phyloP scores from a whole-genome alignment of 352 stramenopile species.

The Pythium aristosporum region DNA sequence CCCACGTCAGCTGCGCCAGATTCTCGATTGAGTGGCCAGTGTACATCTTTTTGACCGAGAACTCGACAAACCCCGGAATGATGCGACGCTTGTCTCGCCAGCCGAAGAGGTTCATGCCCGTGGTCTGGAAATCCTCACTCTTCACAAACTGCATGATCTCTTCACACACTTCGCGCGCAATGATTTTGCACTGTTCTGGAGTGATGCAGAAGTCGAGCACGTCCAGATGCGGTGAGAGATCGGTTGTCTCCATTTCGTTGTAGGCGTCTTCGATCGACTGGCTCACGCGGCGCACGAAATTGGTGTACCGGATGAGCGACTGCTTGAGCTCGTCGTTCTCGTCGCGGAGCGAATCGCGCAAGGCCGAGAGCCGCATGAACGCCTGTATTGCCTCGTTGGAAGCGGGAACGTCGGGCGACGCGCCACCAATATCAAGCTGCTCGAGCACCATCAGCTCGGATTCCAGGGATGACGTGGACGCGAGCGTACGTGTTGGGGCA shows the following conservation, averaged over 20 bases:
- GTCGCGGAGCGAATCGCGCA: conserved; percentile 47
- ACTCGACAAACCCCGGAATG: conserved; percentile 42
- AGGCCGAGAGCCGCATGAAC: conserved; percentile 50
- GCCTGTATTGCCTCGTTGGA: conserved; percentile 27
- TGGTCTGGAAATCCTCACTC: conserved; percentile 42
- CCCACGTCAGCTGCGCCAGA: conserved; percentile 39
- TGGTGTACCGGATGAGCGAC: conserved; percentile 34
- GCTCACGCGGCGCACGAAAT: conserved; percentile 41
- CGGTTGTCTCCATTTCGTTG: conserved; percentile 15
- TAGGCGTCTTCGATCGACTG: conserved; percentile 37
- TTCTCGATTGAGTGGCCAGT: conserved; percentile 24
- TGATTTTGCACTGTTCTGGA: conserved; percentile 38
- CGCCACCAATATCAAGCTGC: conserved; percentile 12
- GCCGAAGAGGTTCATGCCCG: conserved; percentile 46
- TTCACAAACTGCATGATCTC: conserved; percentile 46
- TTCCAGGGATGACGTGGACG: conserved; percentile 11
- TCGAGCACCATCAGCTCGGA: conserved; percentile 17
- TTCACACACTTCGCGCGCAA: conserved; percentile 36
- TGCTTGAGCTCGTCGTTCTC: conserved; percentile 54
- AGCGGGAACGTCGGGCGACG: conserved; percentile 14
- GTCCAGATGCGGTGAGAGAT: conserved; percentile 21
- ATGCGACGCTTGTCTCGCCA: conserved; percentile 50
- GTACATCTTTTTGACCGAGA: conserved; percentile 59
- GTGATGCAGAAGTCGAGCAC: conserved; percentile 33
- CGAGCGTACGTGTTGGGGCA: not conserved